Evolutionary conservation across 805 yeast genomes (phyloP).

Genomic region (Ogataea wickerhamii): DNA sequence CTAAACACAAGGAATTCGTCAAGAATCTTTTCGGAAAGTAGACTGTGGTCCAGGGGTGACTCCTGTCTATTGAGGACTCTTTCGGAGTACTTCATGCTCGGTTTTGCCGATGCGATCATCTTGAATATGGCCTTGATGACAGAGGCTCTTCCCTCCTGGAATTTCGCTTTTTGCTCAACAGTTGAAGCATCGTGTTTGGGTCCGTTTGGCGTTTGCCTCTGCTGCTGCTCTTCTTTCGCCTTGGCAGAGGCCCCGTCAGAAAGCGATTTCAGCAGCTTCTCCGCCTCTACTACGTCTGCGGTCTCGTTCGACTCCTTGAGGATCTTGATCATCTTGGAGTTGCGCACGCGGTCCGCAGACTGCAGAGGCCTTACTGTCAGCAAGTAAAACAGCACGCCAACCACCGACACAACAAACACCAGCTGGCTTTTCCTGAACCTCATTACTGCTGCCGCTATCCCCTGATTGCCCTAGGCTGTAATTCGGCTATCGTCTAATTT

Average conservation of each 20-base stretch:
- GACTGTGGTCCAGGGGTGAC: constrained; percentile 11
- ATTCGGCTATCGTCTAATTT: too few species aligned
- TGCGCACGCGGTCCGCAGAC: too few species aligned
- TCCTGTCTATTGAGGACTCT: constrained; percentile 9
- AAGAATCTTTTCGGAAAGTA: constrained; percentile 15
- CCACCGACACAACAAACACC: not conserved
- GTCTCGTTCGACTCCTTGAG: constrained; percentile 1
- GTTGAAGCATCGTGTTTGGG: not conserved
- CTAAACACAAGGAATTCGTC: constrained; percentile 37
- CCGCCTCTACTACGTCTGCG: not conserved
- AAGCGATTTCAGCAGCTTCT: constrained; percentile 1
- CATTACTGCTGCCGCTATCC: constrained; percentile 1
- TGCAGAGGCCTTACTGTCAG: not conserved
- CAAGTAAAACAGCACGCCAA: not conserved
- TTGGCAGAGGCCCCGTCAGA: not conserved
- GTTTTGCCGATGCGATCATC: constrained; percentile 18
- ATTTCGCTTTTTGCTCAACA: not conserved
- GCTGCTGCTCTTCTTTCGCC: not conserved
- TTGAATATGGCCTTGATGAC: constrained; percentile 21
- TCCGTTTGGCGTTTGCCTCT: not conserved
- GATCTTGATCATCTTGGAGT: constrained; percentile 1
- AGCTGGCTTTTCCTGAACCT: not conserved
- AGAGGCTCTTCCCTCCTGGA: not conserved
- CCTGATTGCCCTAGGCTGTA: too few species aligned
- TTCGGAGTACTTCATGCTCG: constrained; percentile 12